Base-by-base conservation (phyloP, 805 yeast species). In the Saturnispora diversa region DNA sequence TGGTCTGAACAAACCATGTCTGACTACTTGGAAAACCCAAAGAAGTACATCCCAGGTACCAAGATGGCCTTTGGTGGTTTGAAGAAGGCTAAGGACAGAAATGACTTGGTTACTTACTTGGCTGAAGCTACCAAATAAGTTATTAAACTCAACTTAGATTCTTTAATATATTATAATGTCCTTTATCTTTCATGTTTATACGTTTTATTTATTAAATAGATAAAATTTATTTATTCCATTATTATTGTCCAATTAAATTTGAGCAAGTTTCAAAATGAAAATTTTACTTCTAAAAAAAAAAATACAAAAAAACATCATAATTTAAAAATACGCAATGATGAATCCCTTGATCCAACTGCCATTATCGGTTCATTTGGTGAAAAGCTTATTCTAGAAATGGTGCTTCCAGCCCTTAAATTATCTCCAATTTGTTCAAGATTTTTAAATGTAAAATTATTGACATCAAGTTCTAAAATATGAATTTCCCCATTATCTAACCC, bases 11-110 rank as follows among this genome's bases (percentile, higher is more conserved):
- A 87, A 64, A 76, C 86, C 66, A 77, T 92, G 83, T 75, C 82
- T 57, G 95, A 84, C 68, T 92, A 92, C 82, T 79, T 92, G 69
- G 94, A 84, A 72, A 92, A 92, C 84, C 98, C 98, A 74, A 92
- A 92, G 94, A 92, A 92, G 75, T 92, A 87, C 77, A 87, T 92
- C 57, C 98, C 98, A 65, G 98, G 98, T 69, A 92, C 97, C 75
- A 92, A 92, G 84, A 92, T 92, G 98, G 97, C 98, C 52, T 92
- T 90, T 60, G 98, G 96, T 73, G 98, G 98, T 74, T 79, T 92
- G 70, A 92, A 92, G 88, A 92, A 92, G 79, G 81, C 87, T 52
- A 90, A 87, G 82, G 98, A 92, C 77, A 86, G 97, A 81, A 84
- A 85, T 73, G 97, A 92, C 68, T 73, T 92, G 67, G 70, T 90